Conservation (phyloP, 2,329 filamentous ascomycete genomes). For the Aureobasidium sp. region DNA sequence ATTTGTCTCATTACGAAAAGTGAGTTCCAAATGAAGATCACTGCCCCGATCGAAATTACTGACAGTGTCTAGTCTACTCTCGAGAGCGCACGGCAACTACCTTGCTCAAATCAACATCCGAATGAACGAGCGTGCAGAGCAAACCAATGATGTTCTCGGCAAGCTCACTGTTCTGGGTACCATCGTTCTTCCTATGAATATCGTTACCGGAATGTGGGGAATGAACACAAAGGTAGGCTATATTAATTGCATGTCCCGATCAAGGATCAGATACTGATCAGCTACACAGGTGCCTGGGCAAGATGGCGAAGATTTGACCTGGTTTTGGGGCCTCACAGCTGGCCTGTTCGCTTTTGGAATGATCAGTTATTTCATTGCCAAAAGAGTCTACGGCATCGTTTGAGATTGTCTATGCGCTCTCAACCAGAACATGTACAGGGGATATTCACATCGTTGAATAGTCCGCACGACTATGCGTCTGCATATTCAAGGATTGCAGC, state of each 20-base stretch:
- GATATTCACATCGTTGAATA: too few species aligned
- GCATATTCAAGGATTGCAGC: too few species aligned
- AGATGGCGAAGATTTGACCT: constrained; percentile 58
- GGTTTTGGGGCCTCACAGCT: constrained; percentile 54
- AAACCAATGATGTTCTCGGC: constrained; percentile 89
- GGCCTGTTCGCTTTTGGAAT: constrained; percentile 72
- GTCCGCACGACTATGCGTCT: too few species aligned
- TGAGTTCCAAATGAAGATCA: constrained; percentile 36
- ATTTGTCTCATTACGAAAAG: constrained; percentile 94
- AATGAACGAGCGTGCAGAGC: constrained; percentile 96
- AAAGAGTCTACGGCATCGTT: constrained; percentile 74
- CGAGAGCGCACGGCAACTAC: constrained; percentile 89
- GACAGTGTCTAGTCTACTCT: constrained; percentile 57
- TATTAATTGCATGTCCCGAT: background rate
- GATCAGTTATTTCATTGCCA: constrained; percentile 71
- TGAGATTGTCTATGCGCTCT: constrained; percentile 27
- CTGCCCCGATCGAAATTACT: constrained; percentile 13
- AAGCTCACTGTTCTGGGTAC: constrained; percentile 94
- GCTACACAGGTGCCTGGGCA: constrained; percentile 66
- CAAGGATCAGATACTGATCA: background rate
- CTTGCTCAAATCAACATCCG: constrained; percentile 98
- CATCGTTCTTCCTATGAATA: constrained; percentile 97
- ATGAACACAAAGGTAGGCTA: constrained; percentile 63
- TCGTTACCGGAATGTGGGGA: constrained; percentile 96
- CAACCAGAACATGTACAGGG: background rate